A percentile compares a stretch with the other conserved stretches of the same genome.
Conservation (phyloP, 2,329 filamentous ascomycete genomes). For the Truncatella angustata region DNA sequence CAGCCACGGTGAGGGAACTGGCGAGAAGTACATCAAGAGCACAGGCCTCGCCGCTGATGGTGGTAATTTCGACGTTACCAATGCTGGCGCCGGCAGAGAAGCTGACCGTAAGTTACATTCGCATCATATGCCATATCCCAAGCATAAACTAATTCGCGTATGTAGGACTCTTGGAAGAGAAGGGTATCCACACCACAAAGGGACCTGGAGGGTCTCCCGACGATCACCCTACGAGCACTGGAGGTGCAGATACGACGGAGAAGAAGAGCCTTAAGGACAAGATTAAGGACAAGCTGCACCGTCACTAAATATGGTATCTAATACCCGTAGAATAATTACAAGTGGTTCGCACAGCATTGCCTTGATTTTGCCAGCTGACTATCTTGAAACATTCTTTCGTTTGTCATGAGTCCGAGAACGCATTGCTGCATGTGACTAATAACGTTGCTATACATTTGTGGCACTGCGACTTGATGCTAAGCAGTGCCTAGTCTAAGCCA, state of each 20-base stretch:
- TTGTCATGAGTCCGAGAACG: no score
- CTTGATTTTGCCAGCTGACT: no score
- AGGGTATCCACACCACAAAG: conserved; percentile 40
- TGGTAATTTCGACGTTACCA: conserved; percentile 64
- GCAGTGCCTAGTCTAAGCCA: no score
- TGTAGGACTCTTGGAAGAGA: conserved; percentile 52
- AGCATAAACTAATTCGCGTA: background rate
- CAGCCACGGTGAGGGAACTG: conserved; percentile 45
- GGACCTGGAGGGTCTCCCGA: conserved; percentile 17
- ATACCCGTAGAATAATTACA: background rate
- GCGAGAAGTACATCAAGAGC: conserved; percentile 56
- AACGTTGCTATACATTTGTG: no score
- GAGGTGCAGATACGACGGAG: conserved; percentile 20
- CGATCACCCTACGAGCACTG: conserved; percentile 20
- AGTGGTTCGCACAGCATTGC: background rate
- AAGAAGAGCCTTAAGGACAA: conserved; percentile 59
- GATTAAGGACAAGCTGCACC: conserved; percentile 69
- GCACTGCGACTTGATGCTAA: no score
- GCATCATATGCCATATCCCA: background rate
- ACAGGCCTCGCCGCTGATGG: conserved; percentile 62
- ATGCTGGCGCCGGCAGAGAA: conserved; percentile 63
- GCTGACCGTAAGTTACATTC: conserved; percentile 56
- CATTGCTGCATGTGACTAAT: no score
- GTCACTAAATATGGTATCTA: conserved; percentile 28
- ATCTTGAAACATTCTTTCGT: no score